Conservation (phyloP, 768 basidiomycete genomes). For the Tephrocybe sp. region DNA sequence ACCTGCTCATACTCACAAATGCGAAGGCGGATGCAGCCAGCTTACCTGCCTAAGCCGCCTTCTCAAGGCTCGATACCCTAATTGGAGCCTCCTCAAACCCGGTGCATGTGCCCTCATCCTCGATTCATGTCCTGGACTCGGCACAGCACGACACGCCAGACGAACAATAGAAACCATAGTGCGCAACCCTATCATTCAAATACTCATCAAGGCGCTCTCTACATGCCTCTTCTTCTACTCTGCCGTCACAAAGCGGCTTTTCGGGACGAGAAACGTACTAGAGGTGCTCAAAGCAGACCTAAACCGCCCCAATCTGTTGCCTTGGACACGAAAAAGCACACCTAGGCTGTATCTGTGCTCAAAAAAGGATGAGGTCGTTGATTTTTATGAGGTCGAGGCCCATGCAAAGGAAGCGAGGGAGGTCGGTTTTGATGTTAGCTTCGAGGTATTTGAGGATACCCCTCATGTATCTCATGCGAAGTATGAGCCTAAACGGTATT, state of each 20-base stretch:
- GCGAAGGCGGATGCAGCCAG: constrained; percentile 41
- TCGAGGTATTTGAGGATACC: constrained; percentile 39
- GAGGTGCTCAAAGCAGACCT: constrained; percentile 27
- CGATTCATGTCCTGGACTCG: constrained; percentile 46
- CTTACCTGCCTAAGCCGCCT: constrained; percentile 34
- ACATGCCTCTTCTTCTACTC: constrained; percentile 25
- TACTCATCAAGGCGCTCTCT: constrained; percentile 23
- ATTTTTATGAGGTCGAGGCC: constrained; percentile 31
- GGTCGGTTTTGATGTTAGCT: constrained; percentile 30
- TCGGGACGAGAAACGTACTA: constrained; percentile 22
- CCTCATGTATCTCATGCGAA: constrained; percentile 48
- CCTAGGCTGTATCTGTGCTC: constrained; percentile 50
- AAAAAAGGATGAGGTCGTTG: constrained; percentile 39
- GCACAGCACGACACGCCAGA: constrained; percentile 22
- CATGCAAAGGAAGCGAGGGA: constrained; percentile 33
- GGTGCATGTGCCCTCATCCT: constrained; percentile 35
- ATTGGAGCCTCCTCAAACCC: constrained; percentile 12
- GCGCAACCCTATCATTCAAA: constrained; percentile 28
- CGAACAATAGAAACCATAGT: constrained; percentile 33
- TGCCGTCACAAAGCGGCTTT: constrained; percentile 21
- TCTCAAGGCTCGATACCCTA: constrained; percentile 22
- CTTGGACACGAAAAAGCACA: constrained; percentile 38
- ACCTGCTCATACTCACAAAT: background rate
- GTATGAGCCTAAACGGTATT: constrained; percentile 42
- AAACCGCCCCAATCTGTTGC: constrained; percentile 30